phyloP scores from a whole-genome alignment of 2,329 filamentous ascomycete genomes.

The Xylaria sp. region DNA sequence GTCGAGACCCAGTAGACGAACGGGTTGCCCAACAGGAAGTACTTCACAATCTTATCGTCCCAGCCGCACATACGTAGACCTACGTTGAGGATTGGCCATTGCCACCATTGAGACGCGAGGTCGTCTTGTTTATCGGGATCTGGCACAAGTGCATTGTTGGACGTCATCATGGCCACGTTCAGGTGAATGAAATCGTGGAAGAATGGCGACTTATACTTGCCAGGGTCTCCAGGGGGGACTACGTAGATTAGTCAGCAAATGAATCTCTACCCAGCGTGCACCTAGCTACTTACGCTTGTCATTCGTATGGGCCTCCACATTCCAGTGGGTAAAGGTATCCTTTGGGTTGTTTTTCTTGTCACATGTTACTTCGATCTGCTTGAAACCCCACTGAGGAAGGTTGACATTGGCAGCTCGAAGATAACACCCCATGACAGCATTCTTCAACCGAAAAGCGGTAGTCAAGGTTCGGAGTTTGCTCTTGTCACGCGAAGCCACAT shows the following conservation, averaged over 20 bases:
- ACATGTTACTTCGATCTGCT: conserved; percentile 98
- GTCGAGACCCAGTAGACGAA: conserved; percentile 96
- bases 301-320: conserved; percentile 93
- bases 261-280: not conserved
- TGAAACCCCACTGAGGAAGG: conserved; percentile 98
- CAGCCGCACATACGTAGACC: conserved; percentile 98
- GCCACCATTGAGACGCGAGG: conserved; percentile 95
- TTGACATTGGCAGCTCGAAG: conserved; percentile 94
- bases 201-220: conserved; percentile 95
- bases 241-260: conserved; percentile 25
- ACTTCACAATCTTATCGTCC: conserved; percentile 95
- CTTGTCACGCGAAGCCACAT: conserved; percentile 84
- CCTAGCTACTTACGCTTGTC: conserved; percentile 74
- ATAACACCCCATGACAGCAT: conserved; percentile 85
- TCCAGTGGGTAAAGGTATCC: conserved; percentile 98
- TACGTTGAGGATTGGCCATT: conserved; percentile 95
- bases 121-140: conserved; percentile 99
- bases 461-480: conserved; percentile 89
- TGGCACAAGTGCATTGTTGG: conserved; percentile 96
- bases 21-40: conserved; percentile 97
- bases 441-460: conserved; percentile 87
- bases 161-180: conserved; percentile 99
- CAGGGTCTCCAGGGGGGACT: conserved; percentile 89
- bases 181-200: conserved; percentile 96
- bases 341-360: conserved; percentile 89